Base-by-base conservation (phyloP, 2,329 filamentous ascomycete species). In the Paracamarosporium sp. region DNA sequence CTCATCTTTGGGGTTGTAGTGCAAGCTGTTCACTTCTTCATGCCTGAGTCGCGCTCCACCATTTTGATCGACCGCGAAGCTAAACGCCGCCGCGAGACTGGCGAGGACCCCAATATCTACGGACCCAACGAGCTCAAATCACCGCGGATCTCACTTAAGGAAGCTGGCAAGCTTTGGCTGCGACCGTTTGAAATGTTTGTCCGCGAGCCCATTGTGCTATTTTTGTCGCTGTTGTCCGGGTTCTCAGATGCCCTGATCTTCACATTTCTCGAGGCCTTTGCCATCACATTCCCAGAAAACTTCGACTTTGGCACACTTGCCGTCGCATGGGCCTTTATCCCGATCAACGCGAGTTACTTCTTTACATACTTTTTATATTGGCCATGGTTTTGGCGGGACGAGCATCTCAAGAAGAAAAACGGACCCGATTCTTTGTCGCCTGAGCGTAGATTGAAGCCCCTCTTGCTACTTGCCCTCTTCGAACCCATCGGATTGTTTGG, bases 191-290 rank as follows among this genome's bases (percentile, higher is more conserved):
- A 50, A 66, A 90, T 92, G 87, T 89, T 92, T 67, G 54, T 90
- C 27, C 88, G 85, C 1, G 90, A 92, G 75, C 89, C 90, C 6
- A 92, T 92, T 56, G 90, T 92, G 9, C 77, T 90, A 12, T 85
- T 84, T 24, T 80, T 92, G 6, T 92, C 90, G 1, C 83, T 92
- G 0, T 84, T 92, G 1, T 89, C 85, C 1, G 90, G 90, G 28
- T 92, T 92, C 79, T 87, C 85, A 3, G 90, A 92, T 56, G 88
- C 88, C 3, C 83, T 92, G 13, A 91, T 92, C 75, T 92, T 92
- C 79, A 90, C 89, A 76, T 90, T 90, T 71, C 86, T 92, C 50
- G 88, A 91, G 71, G 88, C 86, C 0, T 92, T 91, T 65, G 77
- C 78, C 0, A 79, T 89, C 5, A 88, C 91, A 1, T 90, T 90